phyloP scores from a whole-genome alignment of 495 filamentous ascomycete genomes.

The Xylaria acuta region DNA sequence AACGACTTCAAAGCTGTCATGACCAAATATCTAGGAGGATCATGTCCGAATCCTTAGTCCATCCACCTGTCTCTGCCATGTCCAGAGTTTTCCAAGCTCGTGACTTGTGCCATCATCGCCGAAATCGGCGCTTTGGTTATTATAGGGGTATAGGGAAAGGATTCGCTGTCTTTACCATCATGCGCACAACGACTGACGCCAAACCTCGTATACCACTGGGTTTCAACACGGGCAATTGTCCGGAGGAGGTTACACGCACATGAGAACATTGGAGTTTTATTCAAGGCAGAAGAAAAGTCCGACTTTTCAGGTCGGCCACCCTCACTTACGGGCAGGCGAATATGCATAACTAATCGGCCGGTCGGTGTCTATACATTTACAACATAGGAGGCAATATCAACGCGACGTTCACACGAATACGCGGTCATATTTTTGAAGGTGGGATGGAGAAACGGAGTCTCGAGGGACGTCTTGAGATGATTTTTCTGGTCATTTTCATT shows the following conservation, averaged over 20 bases:
- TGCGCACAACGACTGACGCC: neutral
- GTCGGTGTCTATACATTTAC: conserved; percentile 25
- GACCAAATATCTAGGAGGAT: conserved; percentile 56
- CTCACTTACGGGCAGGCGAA: conserved; percentile 3
- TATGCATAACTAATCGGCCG: conserved; percentile 14
- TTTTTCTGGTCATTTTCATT: neutral
- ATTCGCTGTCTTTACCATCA: conserved; percentile 14
- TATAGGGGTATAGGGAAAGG: neutral
- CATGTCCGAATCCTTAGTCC: conserved; percentile 26
- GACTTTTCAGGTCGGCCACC: conserved; percentile 2
- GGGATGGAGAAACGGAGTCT: conserved; percentile 19
- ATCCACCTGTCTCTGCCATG: neutral
- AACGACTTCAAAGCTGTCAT: conserved; percentile 85
- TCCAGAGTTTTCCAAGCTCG: neutral
- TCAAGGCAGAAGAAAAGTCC: conserved; percentile 18
- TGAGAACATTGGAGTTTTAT: conserved; percentile 16
- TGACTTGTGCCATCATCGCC: conserved; percentile 23
- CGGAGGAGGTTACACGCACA: neutral
- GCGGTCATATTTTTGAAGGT: neutral
- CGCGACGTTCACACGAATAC: neutral
- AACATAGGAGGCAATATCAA: conserved; percentile 20
- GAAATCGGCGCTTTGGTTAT: conserved; percentile 14
- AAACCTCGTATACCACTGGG: conserved; percentile 1
- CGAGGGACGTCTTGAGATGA: neutral
- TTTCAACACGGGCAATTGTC: neutral